phyloP scores from a whole-genome alignment of 2,329 filamentous ascomycete genomes.

The Ophiostoma tasmaniense region DNA sequence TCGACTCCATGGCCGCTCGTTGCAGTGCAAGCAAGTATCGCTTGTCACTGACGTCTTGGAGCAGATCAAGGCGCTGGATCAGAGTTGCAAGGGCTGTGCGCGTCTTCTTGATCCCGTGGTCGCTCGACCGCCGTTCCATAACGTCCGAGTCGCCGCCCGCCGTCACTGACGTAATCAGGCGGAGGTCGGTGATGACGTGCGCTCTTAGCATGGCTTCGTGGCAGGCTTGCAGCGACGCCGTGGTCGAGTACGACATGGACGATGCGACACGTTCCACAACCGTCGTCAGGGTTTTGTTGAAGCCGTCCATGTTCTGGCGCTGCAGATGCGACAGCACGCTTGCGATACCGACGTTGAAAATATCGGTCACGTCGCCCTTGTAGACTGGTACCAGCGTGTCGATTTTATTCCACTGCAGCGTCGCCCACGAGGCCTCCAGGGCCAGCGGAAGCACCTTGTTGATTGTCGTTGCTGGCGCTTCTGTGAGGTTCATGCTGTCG shows the following conservation, averaged over 20 bases:
- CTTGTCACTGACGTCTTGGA: constrained; percentile 86
- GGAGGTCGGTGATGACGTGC: constrained; percentile 80
- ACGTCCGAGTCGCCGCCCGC: not conserved
- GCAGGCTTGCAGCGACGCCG: constrained; percentile 71
- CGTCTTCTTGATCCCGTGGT: constrained; percentile 35
- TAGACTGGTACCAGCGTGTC: constrained; percentile 55
- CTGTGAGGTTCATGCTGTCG: constrained; percentile 54
- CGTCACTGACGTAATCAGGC: constrained; percentile 49
- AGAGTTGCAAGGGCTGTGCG: constrained; percentile 45
- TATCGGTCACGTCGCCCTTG: constrained; percentile 41
- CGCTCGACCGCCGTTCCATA: constrained; percentile 30
- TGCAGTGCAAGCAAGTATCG: constrained; percentile 84
- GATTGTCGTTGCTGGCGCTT: constrained; percentile 39
- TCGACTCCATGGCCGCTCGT: constrained; percentile 77
- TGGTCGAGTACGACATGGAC: constrained; percentile 66
- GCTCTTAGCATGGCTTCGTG: constrained; percentile 80
- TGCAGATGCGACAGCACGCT: constrained; percentile 54
- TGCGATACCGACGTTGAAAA: constrained; percentile 80
- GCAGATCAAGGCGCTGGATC: constrained; percentile 70
- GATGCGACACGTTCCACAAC: constrained; percentile 64
- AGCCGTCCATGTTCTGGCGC: constrained; percentile 40
- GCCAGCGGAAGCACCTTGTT: constrained; percentile 70
- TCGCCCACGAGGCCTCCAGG: constrained; percentile 87
- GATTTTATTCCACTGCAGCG: constrained; percentile 69
- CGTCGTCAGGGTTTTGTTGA: constrained; percentile 50